Conservation (phyloP, 352 stramenopile species). For the Phytophthora multivora region DNA sequence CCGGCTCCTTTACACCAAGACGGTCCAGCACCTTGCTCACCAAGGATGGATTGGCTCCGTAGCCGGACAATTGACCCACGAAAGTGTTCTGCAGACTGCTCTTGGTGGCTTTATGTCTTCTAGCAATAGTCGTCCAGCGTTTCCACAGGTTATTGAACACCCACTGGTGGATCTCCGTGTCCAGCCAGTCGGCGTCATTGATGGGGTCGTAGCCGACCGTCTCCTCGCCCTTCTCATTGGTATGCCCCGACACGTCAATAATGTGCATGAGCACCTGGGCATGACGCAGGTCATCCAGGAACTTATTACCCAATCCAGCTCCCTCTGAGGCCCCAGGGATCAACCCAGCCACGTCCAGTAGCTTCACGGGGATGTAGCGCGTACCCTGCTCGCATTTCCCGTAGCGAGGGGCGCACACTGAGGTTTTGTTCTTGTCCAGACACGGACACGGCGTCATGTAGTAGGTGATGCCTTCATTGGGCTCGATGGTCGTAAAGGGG, state of each 20-base stretch:
- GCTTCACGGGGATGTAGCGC: slow-evolving; percentile 83
- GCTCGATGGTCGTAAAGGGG: slow-evolving; percentile 91
- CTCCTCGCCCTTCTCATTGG: slow-evolving; percentile 90
- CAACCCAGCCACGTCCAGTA: slow-evolving; percentile 82
- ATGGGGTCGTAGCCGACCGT: slow-evolving; percentile 89
- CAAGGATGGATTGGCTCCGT: slow-evolving; percentile 76
- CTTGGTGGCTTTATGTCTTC: slow-evolving; percentile 77
- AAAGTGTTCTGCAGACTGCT: slow-evolving; percentile 73
- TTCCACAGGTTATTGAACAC: slow-evolving; percentile 90
- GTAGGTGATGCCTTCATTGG: slow-evolving; percentile 90
- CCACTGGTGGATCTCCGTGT: slow-evolving; percentile 88
- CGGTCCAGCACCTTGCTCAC: slow-evolving; percentile 75
- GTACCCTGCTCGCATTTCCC: slow-evolving; percentile 77
- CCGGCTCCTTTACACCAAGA: slow-evolving; percentile 65
- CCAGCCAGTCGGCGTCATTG: slow-evolving; percentile 89
- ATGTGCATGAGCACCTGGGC: slow-evolving; percentile 92
- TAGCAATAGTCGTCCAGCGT: slow-evolving; percentile 79
- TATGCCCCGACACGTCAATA: slow-evolving; percentile 88
- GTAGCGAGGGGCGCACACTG: slow-evolving; percentile 73
- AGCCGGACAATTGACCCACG: slow-evolving; percentile 76
- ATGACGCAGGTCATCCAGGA: slow-evolving; percentile 93
- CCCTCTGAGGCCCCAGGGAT: slow-evolving; percentile 89
- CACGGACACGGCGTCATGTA: slow-evolving; percentile 88
- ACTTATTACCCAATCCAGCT: slow-evolving; percentile 98
- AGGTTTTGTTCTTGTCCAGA: slow-evolving; percentile 58